Evolutionary conservation across 352 stramenopile species (phyloP).

Genomic region (Phytophthora kernoviae): DNA sequence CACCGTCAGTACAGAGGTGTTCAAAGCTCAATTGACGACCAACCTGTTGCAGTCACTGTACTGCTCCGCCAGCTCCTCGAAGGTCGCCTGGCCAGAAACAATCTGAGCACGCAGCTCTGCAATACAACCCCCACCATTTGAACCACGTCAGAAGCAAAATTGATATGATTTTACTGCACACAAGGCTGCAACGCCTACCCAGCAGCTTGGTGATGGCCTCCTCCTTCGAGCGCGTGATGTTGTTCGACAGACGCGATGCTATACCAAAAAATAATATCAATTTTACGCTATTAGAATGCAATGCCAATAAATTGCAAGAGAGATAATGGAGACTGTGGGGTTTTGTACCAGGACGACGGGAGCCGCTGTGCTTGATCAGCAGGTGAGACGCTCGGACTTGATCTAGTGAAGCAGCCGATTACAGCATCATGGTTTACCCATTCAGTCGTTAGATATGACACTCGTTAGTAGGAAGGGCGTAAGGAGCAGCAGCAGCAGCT

Average conservation of each 20-base stretch:
- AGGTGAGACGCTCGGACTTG: conserved; percentile 91
- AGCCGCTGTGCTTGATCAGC: conserved; percentile 95
- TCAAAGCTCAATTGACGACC: neutral
- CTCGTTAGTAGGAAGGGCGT: neutral
- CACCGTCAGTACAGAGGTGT: neutral
- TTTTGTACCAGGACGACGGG: conserved; percentile 68
- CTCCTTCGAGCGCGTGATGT: conserved; percentile 91
- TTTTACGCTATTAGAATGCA: too few species aligned
- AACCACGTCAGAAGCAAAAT: neutral
- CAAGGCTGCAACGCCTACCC: conserved; percentile 33
- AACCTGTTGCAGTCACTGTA: conserved; percentile 85
- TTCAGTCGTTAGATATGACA: conserved; percentile 3
- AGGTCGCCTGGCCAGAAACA: conserved; percentile 74
- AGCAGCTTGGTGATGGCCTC: conserved; percentile 89
- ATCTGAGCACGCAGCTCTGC: conserved; percentile 82
- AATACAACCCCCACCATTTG: neutral
- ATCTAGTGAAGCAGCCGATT: conserved; percentile 34
- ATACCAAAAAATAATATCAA: too few species aligned
- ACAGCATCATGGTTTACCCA: too few species aligned
- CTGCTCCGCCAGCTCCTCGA: conserved; percentile 80
- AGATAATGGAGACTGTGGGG: neutral
- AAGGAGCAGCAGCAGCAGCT: neutral
- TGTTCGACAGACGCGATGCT: conserved; percentile 89
- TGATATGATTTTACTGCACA: neutral
- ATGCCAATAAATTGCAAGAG: too few species aligned